Percentiles rank a stretch among this genome's conserved stretches.
phyloP scores from a whole-genome alignment of 129 eudicot genomes.

The Artemisia annua region DNA sequence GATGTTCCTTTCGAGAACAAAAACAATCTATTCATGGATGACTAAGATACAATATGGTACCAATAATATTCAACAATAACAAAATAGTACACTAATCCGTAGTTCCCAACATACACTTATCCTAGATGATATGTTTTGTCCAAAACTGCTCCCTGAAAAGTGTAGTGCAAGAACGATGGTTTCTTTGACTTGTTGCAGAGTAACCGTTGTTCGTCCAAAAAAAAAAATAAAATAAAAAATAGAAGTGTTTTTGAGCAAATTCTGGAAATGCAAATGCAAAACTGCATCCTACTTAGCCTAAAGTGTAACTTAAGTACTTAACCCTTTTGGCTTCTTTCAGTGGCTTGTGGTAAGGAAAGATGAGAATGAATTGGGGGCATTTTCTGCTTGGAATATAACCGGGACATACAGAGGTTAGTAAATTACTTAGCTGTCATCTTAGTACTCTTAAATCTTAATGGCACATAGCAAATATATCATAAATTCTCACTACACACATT shows the following conservation, averaged over 20 bases:
- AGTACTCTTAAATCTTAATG: not conserved
- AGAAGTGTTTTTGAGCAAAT: not conserved
- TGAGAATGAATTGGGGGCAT: constrained; percentile 67
- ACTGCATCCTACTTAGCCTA: constrained; percentile 4
- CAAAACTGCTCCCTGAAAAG: too few relatives aligned
- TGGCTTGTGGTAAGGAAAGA: constrained; percentile 87
- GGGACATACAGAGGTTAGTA: constrained; percentile 91
- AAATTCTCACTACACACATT: too few relatives aligned
- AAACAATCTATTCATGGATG: too few relatives aligned
- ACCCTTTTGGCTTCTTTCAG: constrained; percentile 47
- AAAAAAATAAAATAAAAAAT: too few relatives aligned
- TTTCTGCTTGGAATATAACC: constrained; percentile 83
- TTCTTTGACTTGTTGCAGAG: too few relatives aligned
- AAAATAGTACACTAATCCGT: too few relatives aligned
- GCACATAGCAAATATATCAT: not conserved
- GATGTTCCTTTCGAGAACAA: too few relatives aligned
- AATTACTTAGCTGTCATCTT: constrained; percentile 21
- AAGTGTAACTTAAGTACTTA: constrained; percentile 4
- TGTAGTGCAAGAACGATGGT: too few relatives aligned
- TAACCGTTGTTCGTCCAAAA: not conserved
- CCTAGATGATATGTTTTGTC: too few relatives aligned
- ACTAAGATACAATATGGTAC: too few relatives aligned
- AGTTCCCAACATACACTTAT: too few relatives aligned
- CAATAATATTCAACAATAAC: too few relatives aligned
- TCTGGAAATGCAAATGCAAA: not conserved